These are phyloP conservation scores for Penicillium sp. DNA, from an alignment of 2,329 filamentous ascomycete species.

Conservation along the genomic window DNA sequence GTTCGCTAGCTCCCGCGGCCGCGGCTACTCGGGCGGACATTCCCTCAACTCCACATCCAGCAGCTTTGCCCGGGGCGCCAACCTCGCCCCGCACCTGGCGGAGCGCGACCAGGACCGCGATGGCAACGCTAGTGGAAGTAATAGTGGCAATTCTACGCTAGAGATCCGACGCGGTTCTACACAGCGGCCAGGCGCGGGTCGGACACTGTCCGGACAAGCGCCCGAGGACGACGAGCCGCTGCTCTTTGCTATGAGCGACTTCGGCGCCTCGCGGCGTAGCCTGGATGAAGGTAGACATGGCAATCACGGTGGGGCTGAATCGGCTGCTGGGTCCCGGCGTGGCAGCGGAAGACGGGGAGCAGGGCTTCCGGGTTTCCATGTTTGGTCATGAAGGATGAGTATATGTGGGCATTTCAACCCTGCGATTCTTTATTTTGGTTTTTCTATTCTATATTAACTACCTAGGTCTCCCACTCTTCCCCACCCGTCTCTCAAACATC, in stretches of 20 bases:
- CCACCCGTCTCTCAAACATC: not conserved
- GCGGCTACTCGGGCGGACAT: constrained; percentile 38
- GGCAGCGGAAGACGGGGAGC: constrained; percentile 37
- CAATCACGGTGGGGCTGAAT: constrained; percentile 31
- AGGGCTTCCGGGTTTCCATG: constrained; percentile 34
- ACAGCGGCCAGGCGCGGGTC: constrained; percentile 36
- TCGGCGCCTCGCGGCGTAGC: constrained; percentile 43
- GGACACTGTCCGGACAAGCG: constrained; percentile 30
- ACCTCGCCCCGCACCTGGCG: constrained; percentile 30
- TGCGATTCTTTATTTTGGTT: not conserved
- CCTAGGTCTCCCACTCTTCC: not conserved
- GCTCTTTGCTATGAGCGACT: constrained; percentile 49
- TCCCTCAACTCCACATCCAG: constrained; percentile 42
- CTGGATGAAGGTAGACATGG: constrained; percentile 41
- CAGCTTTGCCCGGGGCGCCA: constrained; percentile 38
- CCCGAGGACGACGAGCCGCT: constrained; percentile 46
- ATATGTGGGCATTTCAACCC: not conserved
- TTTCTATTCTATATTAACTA: not conserved
- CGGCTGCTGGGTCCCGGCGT: constrained; percentile 31
- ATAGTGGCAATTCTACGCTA: constrained; percentile 35
- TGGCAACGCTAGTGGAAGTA: constrained; percentile 41
- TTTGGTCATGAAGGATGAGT: constrained; percentile 29
- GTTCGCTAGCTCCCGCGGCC: constrained; percentile 37
- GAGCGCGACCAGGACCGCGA: constrained; percentile 42
- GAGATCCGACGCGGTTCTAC: constrained; percentile 38